These are phyloP conservation scores for Malus sieversii DNA, from an alignment of 306 rosid species.

Conservation along the genomic window DNA sequence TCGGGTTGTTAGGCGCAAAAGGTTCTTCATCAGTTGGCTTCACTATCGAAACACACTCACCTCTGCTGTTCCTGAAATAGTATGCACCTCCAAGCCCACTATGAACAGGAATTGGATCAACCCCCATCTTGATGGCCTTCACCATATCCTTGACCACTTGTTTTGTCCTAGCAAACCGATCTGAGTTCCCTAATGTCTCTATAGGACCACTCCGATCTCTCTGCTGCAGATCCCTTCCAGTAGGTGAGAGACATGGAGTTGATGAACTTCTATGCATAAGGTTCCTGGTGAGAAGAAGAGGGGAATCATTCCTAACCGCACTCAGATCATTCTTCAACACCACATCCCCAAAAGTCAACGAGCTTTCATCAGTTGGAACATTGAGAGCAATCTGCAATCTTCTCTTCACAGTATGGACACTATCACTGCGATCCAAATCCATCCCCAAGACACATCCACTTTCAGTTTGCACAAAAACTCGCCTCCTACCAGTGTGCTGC, in stretches of 20 bases:
- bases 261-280: slow-evolving; percentile 85
- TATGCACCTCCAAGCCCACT: slow-evolving; percentile 98
- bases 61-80: slow-evolving; percentile 59
- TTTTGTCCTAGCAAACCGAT: slow-evolving; percentile 35
- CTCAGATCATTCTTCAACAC: slow-evolving; percentile 83
- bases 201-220: slow-evolving; percentile 81
- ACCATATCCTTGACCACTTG: slow-evolving; percentile 51
- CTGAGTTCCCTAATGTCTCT: slow-evolving; percentile 73
- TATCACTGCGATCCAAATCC: slow-evolving; percentile 84
- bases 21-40: slow-evolving; percentile 99
- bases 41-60: slow-evolving; percentile 86
- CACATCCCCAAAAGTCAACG: slow-evolving; percentile 81
- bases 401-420: slow-evolving; percentile 93
- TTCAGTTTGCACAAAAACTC: slow-evolving; percentile 88
- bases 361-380: slow-evolving; percentile 86
- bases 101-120: slow-evolving; percentile 76
- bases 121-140: slow-evolving; percentile 70
- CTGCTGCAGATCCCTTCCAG: slow-evolving; percentile 76
- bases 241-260: slow-evolving; percentile 89
- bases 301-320: slow-evolving; percentile 70
- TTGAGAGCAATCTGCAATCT: slow-evolving; percentile 86
- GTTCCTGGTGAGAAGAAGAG: slow-evolving; percentile 78
- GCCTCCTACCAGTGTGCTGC: slow-evolving; percentile 65
- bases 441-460: slow-evolving; percentile 84
- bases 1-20: slow-evolving; percentile 94